Base-by-base conservation (phyloP, 1,139 yeast species). In the Lodderomyces elongisporus region DNA sequence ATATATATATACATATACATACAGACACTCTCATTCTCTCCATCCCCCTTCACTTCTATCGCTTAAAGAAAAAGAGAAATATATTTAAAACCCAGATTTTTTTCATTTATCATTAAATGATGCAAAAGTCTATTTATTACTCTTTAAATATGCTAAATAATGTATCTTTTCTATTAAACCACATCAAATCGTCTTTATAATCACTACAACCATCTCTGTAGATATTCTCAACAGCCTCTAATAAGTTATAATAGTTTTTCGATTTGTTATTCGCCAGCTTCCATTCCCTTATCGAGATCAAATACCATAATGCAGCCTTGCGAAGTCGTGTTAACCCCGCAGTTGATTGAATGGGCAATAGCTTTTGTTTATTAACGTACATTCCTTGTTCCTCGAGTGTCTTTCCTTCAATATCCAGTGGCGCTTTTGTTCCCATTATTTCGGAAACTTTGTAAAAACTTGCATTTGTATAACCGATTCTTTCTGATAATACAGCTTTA, bases 271-370 rank as follows among this genome's bases (percentile, higher is more conserved):
- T 51, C 26, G 66, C 46, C 4, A 48, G 44, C n/a, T 57, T 39
- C 88, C 95, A 81, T 49, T 83, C 85, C 37, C 75, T 75, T 4
- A 89, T 82, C 0, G 96, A 80, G 17, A 89, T 56, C 14, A 88
- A 56, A 46, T 74, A 71, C 89, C 96, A 89, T 22, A 89, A 66
- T 1, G 87, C 77, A 1, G 91, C 78, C 49, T 85, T 87, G 37
- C 96, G 69, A 34, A 59, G 59, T 37, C 94, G 65, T 1, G 83
- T 72, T 25, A 76, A 51, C 0, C 87, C 88, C 15, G 46, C 43
- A 22, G 66, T 60, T 3, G 63, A 58, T 37, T 64, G 53, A 23
- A 60, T 56, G 3, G 61, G 51, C 9, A 58, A 55, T n/a, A 70
- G 35, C 42, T 76, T 76, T 23, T 55, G 35, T 2, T 62, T 57